phyloP scores from a whole-genome alignment of 2,329 filamentous ascomycete species.

The Epichloe festucae region DNA sequence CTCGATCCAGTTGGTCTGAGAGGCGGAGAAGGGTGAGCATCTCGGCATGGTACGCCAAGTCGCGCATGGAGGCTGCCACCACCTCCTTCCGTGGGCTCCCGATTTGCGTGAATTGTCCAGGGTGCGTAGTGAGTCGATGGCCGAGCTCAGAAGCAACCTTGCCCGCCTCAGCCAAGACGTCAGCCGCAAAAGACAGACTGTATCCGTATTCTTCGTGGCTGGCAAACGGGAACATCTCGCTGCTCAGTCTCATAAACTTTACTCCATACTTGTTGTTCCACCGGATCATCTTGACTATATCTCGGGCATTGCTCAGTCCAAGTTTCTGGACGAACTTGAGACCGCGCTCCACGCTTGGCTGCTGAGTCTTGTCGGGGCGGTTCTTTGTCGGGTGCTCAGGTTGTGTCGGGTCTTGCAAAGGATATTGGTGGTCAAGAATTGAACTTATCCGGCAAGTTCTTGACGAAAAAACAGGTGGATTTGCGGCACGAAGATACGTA shows the following conservation, averaged over 20 bases:
- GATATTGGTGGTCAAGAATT: conserved; percentile 79
- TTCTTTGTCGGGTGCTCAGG: conserved; percentile 79
- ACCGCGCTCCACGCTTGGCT: conserved; percentile 53
- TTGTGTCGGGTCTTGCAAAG: conserved; percentile 59
- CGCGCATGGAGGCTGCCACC: conserved; percentile 61
- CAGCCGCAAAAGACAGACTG: conserved; percentile 68
- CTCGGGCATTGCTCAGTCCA: conserved; percentile 68
- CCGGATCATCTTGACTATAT: conserved; percentile 71
- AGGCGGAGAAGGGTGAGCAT: conserved; percentile 65
- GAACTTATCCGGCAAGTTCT: conserved; percentile 84
- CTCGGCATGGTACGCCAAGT: conserved; percentile 81
- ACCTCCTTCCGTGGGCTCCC: conserved; percentile 71
- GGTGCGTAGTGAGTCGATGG: conserved; percentile 80
- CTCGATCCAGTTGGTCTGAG: conserved; percentile 63
- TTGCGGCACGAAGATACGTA: conserved; percentile 74
- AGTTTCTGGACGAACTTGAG: conserved; percentile 62
- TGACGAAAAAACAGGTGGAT: conserved; percentile 71
- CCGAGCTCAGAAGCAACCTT: conserved; percentile 63
- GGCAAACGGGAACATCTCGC: conserved; percentile 95
- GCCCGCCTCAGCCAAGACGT: conserved; percentile 64
- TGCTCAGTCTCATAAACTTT: conserved; percentile 82
- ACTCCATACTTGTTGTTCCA: conserved; percentile 93
- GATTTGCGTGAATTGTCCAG: conserved; percentile 85
- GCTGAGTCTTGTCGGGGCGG: conserved; percentile 60
- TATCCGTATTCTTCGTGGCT: conserved; percentile 83